phyloP scores from a whole-genome alignment of 345 rosid species.

The Psidium guajava region DNA sequence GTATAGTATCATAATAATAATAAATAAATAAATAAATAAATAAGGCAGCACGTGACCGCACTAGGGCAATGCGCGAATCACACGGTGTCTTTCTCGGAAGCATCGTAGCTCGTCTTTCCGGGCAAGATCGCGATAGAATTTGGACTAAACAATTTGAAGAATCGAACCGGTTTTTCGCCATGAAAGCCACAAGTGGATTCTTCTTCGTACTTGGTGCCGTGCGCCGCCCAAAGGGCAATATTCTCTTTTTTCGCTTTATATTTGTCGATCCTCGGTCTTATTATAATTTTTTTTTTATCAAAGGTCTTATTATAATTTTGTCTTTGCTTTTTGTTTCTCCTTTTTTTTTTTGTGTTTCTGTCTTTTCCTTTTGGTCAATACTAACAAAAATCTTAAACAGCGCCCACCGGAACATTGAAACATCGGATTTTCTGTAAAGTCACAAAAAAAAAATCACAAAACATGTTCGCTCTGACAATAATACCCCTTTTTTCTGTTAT shows the following conservation, averaged over 20 bases:
- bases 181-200: neutral
- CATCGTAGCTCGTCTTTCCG: neutral
- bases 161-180: neutral
- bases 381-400: neutral
- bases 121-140: neutral
- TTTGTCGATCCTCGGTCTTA: neutral
- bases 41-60: neutral
- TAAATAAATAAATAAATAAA: neutral
- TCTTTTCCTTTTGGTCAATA: neutral
- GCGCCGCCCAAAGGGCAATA: neutral
- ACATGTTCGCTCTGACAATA: neutral
- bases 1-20: neutral
- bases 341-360: neutral
- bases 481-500: neutral
- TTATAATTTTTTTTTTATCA: neutral
- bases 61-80: neutral
- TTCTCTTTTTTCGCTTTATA: neutral
- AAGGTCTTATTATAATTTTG: neutral
- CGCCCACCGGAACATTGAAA: rapidly evolving
- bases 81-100: neutral
- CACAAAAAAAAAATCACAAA: neutral
- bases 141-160: neutral
- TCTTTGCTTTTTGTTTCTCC: too few relatives aligned
- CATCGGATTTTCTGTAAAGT: rapidly evolving
- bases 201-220: neutral